Evolutionary conservation across 257 asterid species (phyloP).

Genomic region (Ocimum tenuiflorum): DNA sequence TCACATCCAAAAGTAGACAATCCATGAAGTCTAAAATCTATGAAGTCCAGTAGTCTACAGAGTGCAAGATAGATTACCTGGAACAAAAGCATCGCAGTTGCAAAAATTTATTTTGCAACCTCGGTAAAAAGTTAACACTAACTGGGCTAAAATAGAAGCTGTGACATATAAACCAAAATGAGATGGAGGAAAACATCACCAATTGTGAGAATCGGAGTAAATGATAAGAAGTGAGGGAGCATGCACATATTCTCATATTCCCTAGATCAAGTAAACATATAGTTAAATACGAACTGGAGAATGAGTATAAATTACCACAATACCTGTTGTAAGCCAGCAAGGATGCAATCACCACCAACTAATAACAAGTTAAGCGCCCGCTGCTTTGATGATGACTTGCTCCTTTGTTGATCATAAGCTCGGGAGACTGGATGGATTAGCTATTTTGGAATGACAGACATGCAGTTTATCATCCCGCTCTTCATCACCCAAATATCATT

Average conservation of each 20-base stretch:
- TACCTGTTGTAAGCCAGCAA: slow-evolving; percentile 79
- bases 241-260: no score
- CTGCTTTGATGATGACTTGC: slow-evolving; percentile 61
- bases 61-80: slow-evolving; percentile 85
- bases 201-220: not conserved
- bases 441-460: slow-evolving; percentile 77
- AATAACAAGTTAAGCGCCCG: slow-evolving; percentile 56
- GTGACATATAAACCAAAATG: slow-evolving; percentile 84
- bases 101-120: slow-evolving; percentile 72
- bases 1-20: no score
- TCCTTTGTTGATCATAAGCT: slow-evolving; percentile 64
- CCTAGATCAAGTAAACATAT: no score
- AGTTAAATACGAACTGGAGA: no score
- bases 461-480: slow-evolving; percentile 74
- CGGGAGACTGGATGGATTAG: slow-evolving; percentile 56
- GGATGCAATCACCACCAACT: slow-evolving; percentile 66
- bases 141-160: slow-evolving; percentile 89
- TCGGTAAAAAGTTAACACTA: slow-evolving; percentile 93
- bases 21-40: no score
- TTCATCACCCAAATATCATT: slow-evolving; percentile 43
- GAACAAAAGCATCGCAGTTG: slow-evolving; percentile 72
- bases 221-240: not conserved
- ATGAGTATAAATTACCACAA: not conserved
- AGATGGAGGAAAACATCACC: slow-evolving; percentile 45
- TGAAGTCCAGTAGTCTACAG: no score